Evolutionary conservation across 1,139 yeast species (phyloP).

Genomic region (Geotrichum candidum): DNA sequence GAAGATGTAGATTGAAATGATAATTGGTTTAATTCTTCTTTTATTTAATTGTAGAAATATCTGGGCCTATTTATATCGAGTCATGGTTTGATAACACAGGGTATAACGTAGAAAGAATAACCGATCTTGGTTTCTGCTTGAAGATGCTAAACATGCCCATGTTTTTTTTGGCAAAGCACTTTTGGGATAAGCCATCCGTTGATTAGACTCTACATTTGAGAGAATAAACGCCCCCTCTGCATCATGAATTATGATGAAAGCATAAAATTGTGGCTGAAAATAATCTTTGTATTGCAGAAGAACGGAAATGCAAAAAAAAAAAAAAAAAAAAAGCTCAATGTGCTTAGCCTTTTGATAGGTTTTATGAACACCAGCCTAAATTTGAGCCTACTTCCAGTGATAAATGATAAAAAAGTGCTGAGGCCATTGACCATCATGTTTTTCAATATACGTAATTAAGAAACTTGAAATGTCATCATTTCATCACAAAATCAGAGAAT

Average conservation of each 20-base stretch:
- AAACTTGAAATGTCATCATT: background rate
- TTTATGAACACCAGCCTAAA: too few species aligned
- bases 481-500: background rate
- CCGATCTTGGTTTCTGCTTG: background rate
- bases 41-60: background rate
- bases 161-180: background rate
- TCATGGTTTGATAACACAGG: background rate
- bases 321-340: too few species aligned
- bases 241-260: background rate
- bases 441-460: background rate
- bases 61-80: background rate
- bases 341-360: too few species aligned
- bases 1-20: background rate
- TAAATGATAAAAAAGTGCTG: background rate
- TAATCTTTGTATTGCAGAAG: background rate
- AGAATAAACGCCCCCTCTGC: background rate
- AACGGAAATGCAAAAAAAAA: background rate
- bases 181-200: background rate
- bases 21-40: background rate
- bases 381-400: too few species aligned
- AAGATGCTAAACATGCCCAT: background rate
- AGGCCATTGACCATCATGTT: background rate
- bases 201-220: background rate
- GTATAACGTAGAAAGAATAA: background rate
- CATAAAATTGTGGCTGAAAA: constrained; percentile 11